Conservation (phyloP, 2,329 filamentous ascomycete species). For the Myriosclerotinia scirpicola region DNA sequence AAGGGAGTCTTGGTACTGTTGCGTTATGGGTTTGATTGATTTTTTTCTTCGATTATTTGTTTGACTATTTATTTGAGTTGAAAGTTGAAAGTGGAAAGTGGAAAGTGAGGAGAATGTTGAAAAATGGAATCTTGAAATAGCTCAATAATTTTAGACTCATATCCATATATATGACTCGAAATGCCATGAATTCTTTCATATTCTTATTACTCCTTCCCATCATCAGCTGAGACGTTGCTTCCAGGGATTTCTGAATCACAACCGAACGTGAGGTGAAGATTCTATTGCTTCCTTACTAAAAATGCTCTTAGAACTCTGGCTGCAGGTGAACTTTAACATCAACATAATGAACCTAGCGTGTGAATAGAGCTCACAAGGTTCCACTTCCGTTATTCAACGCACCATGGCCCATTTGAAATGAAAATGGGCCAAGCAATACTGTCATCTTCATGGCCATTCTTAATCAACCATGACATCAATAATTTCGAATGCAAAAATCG, state of each 20-base stretch:
- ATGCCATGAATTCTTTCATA: too few relatives aligned
- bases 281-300: background rate
- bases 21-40: background rate
- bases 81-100: background rate
- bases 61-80: too few relatives aligned
- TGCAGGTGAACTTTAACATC: background rate
- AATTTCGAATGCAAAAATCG: background rate
- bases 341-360: background rate
- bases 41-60: background rate
- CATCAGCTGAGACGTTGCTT: background rate
- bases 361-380: background rate
- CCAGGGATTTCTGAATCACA: constrained; percentile 1
- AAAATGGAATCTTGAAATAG: background rate
- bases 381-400: background rate
- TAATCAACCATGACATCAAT: background rate
- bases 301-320: background rate
- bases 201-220: background rate
- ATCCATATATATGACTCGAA: background rate
- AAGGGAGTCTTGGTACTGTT: background rate
- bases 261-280: background rate
- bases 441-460: background rate
- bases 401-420: background rate
- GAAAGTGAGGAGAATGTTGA: background rate
- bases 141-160: background rate
- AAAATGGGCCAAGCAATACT: background rate